Base-by-base conservation (phyloP, 2,329 filamentous ascomycete genomes). In the Neoarthrinium moseri region DNA sequence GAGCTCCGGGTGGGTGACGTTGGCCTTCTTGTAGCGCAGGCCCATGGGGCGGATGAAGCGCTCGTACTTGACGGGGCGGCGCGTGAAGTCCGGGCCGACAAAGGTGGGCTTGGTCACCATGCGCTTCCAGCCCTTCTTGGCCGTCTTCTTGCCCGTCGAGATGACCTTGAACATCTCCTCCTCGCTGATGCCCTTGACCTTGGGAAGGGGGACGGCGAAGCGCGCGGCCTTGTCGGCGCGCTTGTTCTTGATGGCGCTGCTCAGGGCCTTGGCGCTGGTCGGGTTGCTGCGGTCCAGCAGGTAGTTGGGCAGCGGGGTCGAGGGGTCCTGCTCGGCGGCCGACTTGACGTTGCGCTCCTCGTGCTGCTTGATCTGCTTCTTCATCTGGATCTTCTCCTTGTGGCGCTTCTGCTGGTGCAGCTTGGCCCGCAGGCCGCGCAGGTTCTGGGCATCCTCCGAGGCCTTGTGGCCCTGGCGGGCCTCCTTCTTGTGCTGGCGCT, bases 111-210 rank as follows among this genome's bases (percentile, higher is more conserved):
- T 88, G 13, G 84, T 91, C 50, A 50, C 40, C 48, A 50, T 50
- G 13, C 48, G 27, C 35, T 88, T 88, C 85, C 85, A 80, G 47
- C 77, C 77, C 78, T 94, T 95, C 81, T 53, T 91, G 46, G 84
- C 78, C 2, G 86, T 90, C 78, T 96, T 96, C 81, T 95, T 95
- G 59, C 94, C 92, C 24, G 92, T 97, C 74, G 91, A 91, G 61
- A 97, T 84, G 12, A 96, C 91, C 71, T 89, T 92, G 77, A 97
- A 97, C 87, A 96, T 92, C 74, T 96, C 92, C 77, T 95, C 90
- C 74, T 97, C 92, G 56, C 82, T 84, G 58, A 97, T 96, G 53
- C 90, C 92, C 61, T 89, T 83, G 35, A 97, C 94, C 73, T 96
- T 96, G 27, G 94, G 94, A 61, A 99, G 69, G 2, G 94, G 94